Evolutionary conservation across 345 rosid species (phyloP), one percentile per base, ranked within the genome.

Genomic region (Populus pruinosa): DNA sequence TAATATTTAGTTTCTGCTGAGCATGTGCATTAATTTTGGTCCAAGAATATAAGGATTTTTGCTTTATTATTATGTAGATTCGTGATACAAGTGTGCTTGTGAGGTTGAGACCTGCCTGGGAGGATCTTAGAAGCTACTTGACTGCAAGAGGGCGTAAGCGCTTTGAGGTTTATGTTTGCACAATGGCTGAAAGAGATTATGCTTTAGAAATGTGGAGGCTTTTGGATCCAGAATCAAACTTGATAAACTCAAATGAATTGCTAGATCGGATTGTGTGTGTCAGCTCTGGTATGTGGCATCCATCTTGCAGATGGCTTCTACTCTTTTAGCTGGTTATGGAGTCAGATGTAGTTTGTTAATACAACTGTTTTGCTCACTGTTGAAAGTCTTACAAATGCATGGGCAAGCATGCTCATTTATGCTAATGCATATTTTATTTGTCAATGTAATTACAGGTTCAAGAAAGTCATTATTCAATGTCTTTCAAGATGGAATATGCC

Each of bases 171-270:
- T 96, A 94, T 89, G 99, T 92, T 85, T 96, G 99, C 90, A 96
- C 99, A 5, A 96, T 96, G 99, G 98, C 99, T 76, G 98, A 96
- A 86, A 90, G 93, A 85, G 98, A 96, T 85, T 96, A 96, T 81
- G 98, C 99, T 69, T 83, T 94, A 74, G 99, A 96, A 86, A 96
- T 96, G 98, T 96, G 98, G 99, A 89, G 98, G 88, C 99, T 96
- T 85, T 98, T 96, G 85, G 98, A 96, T 80, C 99, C 99, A 64
- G 98, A 92, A 66, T 91, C 94, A 82, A 96, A 89, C 85, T 85
- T 96, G 88, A 96, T 96, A 61, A 90, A 78, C 84, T 70, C 89
- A 41, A 91, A 88, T 85, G 91, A 94, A 77, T 78, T 96, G 71
- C 84, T 90, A 83, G 87, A 90, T 78, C 93, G 98, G 70, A 90